Percentiles rank a stretch among this genome's conserved stretches.
phyloP scores from a whole-genome alignment of 139 green algal genomes.

The Nannochloris sp. region DNA sequence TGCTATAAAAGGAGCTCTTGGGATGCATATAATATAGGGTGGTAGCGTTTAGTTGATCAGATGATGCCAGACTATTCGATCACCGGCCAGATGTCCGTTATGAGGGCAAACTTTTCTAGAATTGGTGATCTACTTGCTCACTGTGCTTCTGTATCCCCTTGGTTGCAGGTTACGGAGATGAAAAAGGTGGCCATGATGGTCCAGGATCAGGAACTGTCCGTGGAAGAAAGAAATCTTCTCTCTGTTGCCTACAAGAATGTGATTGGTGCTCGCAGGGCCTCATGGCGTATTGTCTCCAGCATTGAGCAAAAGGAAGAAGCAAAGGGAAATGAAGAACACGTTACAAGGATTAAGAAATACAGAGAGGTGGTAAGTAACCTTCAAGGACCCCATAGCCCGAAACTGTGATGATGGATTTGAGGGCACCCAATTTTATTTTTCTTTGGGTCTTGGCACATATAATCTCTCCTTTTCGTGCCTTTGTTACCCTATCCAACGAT shows the following conservation, averaged over 20 bases:
- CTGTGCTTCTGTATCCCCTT: not conserved
- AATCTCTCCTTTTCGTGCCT: not conserved
- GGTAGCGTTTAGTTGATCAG: too few species aligned
- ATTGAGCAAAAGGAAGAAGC: conserved; percentile 99
- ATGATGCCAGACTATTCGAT: not conserved
- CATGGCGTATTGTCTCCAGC: conserved; percentile 95
- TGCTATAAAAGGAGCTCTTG: too few species aligned
- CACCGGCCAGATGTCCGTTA: not conserved
- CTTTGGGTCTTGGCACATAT: not conserved
- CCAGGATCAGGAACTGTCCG: conserved; percentile 87
- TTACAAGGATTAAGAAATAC: conserved; percentile 92
- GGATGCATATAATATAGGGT: too few species aligned
- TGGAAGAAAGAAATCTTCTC: conserved; percentile 98
- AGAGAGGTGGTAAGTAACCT: conserved; percentile 56
- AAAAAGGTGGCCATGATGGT: conserved; percentile 89
- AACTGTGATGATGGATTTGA: too few species aligned
- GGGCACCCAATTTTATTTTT: not conserved
- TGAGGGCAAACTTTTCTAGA: not conserved
- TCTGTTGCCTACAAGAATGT: conserved; percentile 99
- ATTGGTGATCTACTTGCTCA: not conserved
- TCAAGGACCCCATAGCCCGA: not conserved
- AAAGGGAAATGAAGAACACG: conserved; percentile 95
- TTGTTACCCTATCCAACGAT: not conserved
- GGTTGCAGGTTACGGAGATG: conserved; percentile 80
- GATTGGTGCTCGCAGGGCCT: conserved; percentile 89